Base-by-base conservation (phyloP, 768 basidiomycete species). In the Mycena alexandri region DNA sequence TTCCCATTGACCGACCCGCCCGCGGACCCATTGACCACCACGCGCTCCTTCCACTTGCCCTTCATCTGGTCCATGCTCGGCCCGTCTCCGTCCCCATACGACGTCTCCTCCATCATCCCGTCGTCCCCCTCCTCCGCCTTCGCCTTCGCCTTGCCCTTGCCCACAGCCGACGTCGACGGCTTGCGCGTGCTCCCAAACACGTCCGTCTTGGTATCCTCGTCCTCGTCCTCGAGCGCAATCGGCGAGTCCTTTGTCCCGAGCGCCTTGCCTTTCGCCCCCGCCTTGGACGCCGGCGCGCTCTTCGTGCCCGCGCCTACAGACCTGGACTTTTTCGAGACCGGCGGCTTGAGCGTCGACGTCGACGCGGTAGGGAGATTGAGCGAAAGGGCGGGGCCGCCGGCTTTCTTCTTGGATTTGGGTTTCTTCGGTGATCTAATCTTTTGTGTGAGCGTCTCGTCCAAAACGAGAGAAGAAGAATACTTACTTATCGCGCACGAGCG, bases 401-500 rank as follows among this genome's bases (percentile, higher is more conserved):
- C 38, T 62, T 58, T 79, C 73, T 90, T 89, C 77, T 87, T 89
- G 0, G 89, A 89, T 76, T 89, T 90, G 0, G 70, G 70, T 75
- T 93, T 93, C 81, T 90, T 91, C 24, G 89, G 87, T 0, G 90
- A 82, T 66, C 85, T 38, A 38, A 3, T 38, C 11, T 29, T 29
- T 29, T 10, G 38, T 36, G 34, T 38, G 14, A 38, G 38, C 38
- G 38, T 38, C 38, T 38, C 38, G 38, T n/a, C n/a, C n/a, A 10
- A 10, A 38, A 68, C 68, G 71, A 71, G 70, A 69, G 54, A n/a
- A 33, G 56, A 63, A 11, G 3, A 46, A 38, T n/a, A 72, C 80
- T 58, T 65, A 86, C 79, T 89, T 90, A 81, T 95, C 92, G 75
- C 92, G 93, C 73, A 95, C 82, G 14, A 98, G 77, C 5, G 94